These are phyloP conservation scores for Neurospora africana DNA, from an alignment of 495 filamentous ascomycete genomes.

Conservation along the genomic window DNA sequence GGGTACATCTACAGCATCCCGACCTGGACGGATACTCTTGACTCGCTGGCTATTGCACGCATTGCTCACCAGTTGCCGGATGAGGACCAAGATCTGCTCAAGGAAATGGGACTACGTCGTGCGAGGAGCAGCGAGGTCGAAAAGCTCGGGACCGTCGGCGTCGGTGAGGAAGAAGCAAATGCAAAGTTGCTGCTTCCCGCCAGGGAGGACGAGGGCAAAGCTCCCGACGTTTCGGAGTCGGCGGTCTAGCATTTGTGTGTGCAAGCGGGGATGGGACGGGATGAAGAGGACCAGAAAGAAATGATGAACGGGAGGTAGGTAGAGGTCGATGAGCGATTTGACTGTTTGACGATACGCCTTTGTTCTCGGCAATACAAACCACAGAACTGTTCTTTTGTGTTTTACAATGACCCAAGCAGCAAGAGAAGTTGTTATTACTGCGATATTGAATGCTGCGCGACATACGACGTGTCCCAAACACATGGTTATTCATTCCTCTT, in stretches of 20 bases:
- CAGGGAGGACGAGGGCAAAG: not conserved
- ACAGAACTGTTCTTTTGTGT: not conserved
- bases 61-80: conserved; percentile 1
- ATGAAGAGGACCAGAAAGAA: not conserved
- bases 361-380: not conserved
- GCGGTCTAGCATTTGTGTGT: not conserved
- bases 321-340: not conserved
- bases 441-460: no score
- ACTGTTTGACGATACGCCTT: not conserved
- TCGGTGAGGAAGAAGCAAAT: not conserved
- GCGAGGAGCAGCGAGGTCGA: not conserved
- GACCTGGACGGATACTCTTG: conserved; percentile 4
- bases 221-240: not conserved
- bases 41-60: conserved; percentile 1
- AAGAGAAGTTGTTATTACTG: not conserved
- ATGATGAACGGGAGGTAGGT: not conserved
- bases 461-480: no score
- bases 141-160: not conserved
- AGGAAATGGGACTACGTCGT: not conserved
- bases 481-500: no score
- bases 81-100: not conserved
- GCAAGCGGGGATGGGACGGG: not conserved
- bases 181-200: not conserved
- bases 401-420: not conserved
- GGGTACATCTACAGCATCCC: conserved; percentile 3